These are phyloP conservation scores for Sporodiniella umbellata DNA, from an alignment of 371 early-diverging fungal species.

Conservation along the genomic window DNA sequence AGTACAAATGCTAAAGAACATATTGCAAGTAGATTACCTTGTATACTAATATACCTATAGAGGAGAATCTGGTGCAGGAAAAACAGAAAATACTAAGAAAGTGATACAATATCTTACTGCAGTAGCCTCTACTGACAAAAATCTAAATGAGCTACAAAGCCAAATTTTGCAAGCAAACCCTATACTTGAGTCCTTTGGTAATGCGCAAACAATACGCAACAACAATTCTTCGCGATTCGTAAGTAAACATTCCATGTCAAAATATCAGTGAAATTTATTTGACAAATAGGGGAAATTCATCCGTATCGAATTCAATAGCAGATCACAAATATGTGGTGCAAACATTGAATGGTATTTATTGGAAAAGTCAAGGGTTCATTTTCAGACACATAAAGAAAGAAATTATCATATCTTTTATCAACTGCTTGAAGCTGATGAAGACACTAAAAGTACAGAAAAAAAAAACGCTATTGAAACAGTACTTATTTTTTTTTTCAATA, in stretches of 20 bases:
- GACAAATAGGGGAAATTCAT: conserved; percentile 95
- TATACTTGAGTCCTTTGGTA: conserved; percentile 99
- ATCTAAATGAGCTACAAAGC: conserved; percentile 70
- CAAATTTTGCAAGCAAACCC: conserved; percentile 98
- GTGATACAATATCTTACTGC: conserved; percentile 98
- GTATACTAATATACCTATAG: conserved; percentile 32
- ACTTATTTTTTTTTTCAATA: neutral
- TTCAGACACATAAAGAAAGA: conserved; percentile 88
- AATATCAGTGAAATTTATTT: neutral
- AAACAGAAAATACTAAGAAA: conserved; percentile 99
- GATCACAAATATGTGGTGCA: conserved; percentile 94
- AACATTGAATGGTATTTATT: conserved; percentile 98
- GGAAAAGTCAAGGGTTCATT: conserved; percentile 98
- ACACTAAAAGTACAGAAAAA: conserved; percentile 45
- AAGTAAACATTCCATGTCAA: too few relatives aligned
- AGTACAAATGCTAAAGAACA: conserved; percentile 13
- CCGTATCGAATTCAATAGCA: conserved; percentile 92
- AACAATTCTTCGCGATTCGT: conserved; percentile 99
- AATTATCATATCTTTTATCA: conserved; percentile 99
- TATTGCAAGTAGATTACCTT: neutral
- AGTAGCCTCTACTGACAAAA: conserved; percentile 59
- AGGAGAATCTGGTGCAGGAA: conserved; percentile 99
- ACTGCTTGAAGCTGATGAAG: conserved; percentile 84
- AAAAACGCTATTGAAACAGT: neutral
- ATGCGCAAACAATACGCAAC: conserved; percentile 99